phyloP scores from a whole-genome alignment of 305 asterid genomes.

The Nicotiana rustica region DNA sequence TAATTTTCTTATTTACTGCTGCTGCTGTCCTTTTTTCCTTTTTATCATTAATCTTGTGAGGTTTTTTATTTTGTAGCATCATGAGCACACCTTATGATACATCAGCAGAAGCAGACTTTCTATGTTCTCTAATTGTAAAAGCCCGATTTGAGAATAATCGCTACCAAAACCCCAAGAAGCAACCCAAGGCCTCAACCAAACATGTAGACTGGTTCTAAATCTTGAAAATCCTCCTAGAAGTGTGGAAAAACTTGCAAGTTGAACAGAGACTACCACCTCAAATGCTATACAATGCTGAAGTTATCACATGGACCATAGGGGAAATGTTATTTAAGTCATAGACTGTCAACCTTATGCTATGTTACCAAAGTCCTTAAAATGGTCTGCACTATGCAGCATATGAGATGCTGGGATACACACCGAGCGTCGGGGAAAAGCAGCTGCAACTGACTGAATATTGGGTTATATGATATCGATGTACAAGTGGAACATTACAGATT shows the following conservation, averaged over 20 bases:
- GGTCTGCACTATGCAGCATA: background rate
- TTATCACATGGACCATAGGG: background rate
- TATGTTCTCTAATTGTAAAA: conserved; percentile 72
- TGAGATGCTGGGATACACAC: background rate
- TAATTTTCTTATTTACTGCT: background rate
- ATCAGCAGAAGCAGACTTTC: conserved; percentile 82
- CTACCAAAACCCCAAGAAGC: conserved; percentile 64
- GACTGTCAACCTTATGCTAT: background rate
- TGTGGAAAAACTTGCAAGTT: background rate
- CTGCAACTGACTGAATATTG: background rate
- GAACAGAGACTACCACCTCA: background rate
- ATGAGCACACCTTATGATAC: conserved; percentile 74
- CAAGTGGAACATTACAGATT: background rate
- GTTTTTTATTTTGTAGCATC: conserved; percentile 55
- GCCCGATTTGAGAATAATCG: conserved; percentile 81
- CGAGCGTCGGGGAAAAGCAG: background rate
- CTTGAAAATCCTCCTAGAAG: background rate
- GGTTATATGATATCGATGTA: background rate
- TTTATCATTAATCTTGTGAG: background rate
- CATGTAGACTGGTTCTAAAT: conserved; percentile 65
- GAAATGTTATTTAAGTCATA: background rate
- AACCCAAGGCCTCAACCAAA: conserved; percentile 55
- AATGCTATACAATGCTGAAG: background rate
- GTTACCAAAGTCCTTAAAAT: background rate
- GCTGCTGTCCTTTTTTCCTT: background rate